Evolutionary conservation across 352 stramenopile genomes (phyloP), one percentile per base, ranked within the genome.

Genomic region (Phytophthora fragariaefolia): DNA sequence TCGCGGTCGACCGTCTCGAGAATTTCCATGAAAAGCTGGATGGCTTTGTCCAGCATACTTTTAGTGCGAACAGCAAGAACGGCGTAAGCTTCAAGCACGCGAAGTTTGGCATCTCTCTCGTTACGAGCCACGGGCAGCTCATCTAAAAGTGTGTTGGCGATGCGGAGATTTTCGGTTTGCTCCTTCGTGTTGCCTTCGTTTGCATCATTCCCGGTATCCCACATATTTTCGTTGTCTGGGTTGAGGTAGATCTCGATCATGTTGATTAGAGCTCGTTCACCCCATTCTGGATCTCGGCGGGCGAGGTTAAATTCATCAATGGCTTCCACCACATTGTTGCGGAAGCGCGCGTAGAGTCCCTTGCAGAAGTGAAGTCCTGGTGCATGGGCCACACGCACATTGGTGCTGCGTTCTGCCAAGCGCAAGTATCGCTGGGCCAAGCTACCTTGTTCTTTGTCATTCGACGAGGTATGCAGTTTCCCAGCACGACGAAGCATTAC

Each of bases 201-300:
- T 8, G 40, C 40, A 48, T 77, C 76, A n/a, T 50, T 60, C 10
- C 58, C 69, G 42, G 58, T 38, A n/a, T 97, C 90, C 93, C 93
- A 98, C 12, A 98, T 48, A 55, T 97, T 97, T 40, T 97, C 92
- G 22, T 95, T 95, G 69, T 98, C 93, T 6, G 94, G 94, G 57
- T 97, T 98, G 23, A 98, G 60, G 64, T 98, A 98, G 46, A 98
- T 94, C 73, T 98, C 85, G 50, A 97, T 92, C 88, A 98, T 97
- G 63, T 97, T 85, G 34, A 94, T 83, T n/a, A 98, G 79, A 36
- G 95, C 91, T 7, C 75, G 74, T 24, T 86, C 66, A 23, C 93
- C 95, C 91, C 91, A 98, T 61, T 96, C 88, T 9, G 87, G 80
- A 61, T 98, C 90, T 30, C 83, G 79, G 6, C 95, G 72, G 8